Conservation (phyloP, 2,329 filamentous ascomycete genomes). For the Beauveria bassiana region DNA sequence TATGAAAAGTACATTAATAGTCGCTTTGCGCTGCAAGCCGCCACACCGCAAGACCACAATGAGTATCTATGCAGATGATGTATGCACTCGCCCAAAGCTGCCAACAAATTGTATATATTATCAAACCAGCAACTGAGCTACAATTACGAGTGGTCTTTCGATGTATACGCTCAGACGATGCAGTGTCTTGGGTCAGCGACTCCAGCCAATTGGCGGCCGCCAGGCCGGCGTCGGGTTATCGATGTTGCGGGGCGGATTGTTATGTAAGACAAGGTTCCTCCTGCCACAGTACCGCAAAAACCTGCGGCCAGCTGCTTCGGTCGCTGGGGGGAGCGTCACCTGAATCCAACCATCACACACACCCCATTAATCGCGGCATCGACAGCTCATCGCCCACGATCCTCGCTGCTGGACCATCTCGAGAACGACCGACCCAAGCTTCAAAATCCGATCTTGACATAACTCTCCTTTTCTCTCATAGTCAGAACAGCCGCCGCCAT, state of each 20-base stretch:
- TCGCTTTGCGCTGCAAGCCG: too few species aligned
- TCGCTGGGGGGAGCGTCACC: conserved; percentile 32
- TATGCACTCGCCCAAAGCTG: not conserved
- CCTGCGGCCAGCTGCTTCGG: conserved; percentile 31
- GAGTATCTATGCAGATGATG: too few species aligned
- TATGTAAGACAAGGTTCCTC: conserved; percentile 23
- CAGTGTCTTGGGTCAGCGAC: not conserved
- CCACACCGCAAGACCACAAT: too few species aligned
- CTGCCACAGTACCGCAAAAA: conserved; percentile 33
- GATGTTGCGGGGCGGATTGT: conserved; percentile 16
- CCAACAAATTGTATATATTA: not conserved
- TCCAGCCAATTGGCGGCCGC: not conserved
- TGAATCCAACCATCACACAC: conserved; percentile 19
- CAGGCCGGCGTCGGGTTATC: conserved; percentile 9
- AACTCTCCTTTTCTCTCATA: conserved; percentile 14
- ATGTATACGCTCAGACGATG: not conserved
- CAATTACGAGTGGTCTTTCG: not conserved
- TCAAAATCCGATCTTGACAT: conserved; percentile 8
- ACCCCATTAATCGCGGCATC: conserved; percentile 12
- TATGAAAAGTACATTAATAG: too few species aligned
- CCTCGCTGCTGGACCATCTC: conserved; percentile 7
- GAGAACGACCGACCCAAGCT: conserved; percentile 7
- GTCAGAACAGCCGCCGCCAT: conserved; percentile 47
- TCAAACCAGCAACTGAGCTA: not conserved
- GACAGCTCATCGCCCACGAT: conserved; percentile 13